These are phyloP conservation scores for Apiosordaria backusii DNA, from an alignment of 495 filamentous ascomycete genomes.

Conservation along the genomic window DNA sequence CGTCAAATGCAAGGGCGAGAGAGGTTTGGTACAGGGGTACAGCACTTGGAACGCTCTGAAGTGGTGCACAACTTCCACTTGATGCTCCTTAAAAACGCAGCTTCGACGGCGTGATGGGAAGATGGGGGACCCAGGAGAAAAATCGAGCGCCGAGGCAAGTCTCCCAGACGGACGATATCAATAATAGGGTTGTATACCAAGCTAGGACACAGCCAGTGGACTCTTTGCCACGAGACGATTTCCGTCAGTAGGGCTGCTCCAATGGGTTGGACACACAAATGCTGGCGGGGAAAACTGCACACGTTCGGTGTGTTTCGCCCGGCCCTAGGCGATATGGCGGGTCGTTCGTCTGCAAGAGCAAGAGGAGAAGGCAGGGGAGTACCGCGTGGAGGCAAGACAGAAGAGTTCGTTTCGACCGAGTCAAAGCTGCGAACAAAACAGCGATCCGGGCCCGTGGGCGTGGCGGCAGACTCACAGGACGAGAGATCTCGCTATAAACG, in stretches of 20 bases:
- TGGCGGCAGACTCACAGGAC: neutral
- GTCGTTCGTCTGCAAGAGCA: neutral
- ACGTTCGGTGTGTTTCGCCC: neutral
- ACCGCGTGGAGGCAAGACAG: neutral
- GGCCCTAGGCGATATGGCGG: neutral
- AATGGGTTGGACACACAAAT: neutral
- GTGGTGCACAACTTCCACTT: neutral
- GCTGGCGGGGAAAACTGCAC: neutral
- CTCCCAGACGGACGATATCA: neutral
- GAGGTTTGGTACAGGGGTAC: neutral
- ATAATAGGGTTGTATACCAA: neutral
- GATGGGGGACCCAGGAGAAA: neutral
- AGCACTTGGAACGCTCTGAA: neutral
- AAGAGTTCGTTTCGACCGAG: neutral
- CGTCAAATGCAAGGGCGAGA: constrained; percentile 20
- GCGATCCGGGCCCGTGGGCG: neutral
- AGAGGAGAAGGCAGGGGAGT: neutral
- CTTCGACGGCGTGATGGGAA: neutral
- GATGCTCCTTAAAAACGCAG: neutral
- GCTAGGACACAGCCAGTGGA: neutral
- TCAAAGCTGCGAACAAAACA: neutral
- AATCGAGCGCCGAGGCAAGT: neutral
- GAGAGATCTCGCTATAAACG: neutral
- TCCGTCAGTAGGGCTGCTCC: neutral
- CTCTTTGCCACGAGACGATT: neutral